phyloP scores from a whole-genome alignment of 2,329 filamentous ascomycete species.

The Chaetothyriales sp. region DNA sequence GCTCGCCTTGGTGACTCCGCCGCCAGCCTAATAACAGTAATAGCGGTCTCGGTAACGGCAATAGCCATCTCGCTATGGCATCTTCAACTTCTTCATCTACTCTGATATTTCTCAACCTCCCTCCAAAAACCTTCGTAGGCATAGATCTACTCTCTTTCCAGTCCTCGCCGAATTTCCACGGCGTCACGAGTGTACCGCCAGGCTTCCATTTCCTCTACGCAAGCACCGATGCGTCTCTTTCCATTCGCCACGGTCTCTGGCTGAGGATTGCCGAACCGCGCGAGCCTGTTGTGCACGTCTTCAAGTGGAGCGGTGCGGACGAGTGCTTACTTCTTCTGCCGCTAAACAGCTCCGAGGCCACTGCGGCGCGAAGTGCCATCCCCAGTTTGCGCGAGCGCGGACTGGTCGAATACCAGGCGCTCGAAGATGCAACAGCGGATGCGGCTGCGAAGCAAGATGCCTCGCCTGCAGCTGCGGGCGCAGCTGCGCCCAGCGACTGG shows the following conservation, averaged over 20 bases:
- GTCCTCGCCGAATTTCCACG: constrained; percentile 46
- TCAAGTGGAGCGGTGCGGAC: constrained; percentile 38
- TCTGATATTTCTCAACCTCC: constrained; percentile 32
- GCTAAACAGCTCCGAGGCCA: constrained; percentile 24
- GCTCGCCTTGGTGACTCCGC: background rate
- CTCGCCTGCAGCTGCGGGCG: constrained; percentile 19
- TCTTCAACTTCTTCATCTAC: constrained; percentile 24
- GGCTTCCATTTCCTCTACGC: constrained; percentile 51
- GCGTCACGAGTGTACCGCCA: constrained; percentile 44
- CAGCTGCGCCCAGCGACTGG: constrained; percentile 29
- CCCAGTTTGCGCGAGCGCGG: constrained; percentile 33
- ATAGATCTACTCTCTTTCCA: constrained; percentile 48
- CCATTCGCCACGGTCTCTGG: constrained; percentile 50
- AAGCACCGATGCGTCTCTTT: constrained; percentile 43
- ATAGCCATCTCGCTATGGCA: constrained; percentile 8
- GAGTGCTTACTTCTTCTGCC: constrained; percentile 26
- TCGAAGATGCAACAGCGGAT: constrained; percentile 13
- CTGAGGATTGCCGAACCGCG: constrained; percentile 11
- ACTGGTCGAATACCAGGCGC: constrained; percentile 13
- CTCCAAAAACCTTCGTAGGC: constrained; percentile 37
- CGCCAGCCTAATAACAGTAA: background rate
- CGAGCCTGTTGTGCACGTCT: constrained; percentile 28
- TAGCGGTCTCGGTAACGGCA: background rate
- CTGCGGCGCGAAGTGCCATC: constrained; percentile 39
- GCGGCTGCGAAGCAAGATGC: constrained; percentile 9